Conservation (phyloP, 129 eudicot species). For the Centella asiatica region DNA sequence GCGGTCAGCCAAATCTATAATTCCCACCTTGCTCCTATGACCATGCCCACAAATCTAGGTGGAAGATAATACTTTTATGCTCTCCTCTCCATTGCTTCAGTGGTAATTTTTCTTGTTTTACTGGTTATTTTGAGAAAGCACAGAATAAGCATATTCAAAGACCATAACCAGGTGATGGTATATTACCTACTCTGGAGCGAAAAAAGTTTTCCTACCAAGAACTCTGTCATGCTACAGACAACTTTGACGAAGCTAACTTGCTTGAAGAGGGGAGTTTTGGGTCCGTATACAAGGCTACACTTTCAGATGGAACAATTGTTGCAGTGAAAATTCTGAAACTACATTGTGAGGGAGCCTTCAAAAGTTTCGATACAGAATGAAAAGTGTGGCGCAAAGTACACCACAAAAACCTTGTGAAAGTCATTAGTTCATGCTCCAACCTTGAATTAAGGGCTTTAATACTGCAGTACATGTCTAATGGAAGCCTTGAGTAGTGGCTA, state of each 20-base stretch:
- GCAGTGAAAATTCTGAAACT: conserved; percentile 11
- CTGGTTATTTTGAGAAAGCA: background rate
- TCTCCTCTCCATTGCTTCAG: background rate
- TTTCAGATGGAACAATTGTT: conserved; percentile 4
- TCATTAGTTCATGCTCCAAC: conserved; percentile 16
- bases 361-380: conserved; percentile 16
- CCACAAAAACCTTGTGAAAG: conserved; percentile 15
- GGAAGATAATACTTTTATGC: background rate
- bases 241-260: conserved; percentile 8
- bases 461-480: conserved; percentile 12
- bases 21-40: conserved; percentile 2
- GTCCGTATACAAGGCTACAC: conserved; percentile 3
- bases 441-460: conserved; percentile 9
- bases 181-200: no score
- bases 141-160: background rate
- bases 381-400: background rate
- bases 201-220: background rate
- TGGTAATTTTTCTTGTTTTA: background rate
- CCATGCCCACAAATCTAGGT: background rate
- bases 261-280: conserved; percentile 8
- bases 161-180: background rate
- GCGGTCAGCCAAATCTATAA: conserved; percentile 3
- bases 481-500: conserved; percentile 16
- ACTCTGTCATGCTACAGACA: conserved; percentile 1
- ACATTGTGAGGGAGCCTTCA: conserved; percentile 9